Evolutionary conservation across 148 eudicot genomes (phyloP), one percentile per base, ranked within the genome.

Genomic region (Diospyros kaki): DNA sequence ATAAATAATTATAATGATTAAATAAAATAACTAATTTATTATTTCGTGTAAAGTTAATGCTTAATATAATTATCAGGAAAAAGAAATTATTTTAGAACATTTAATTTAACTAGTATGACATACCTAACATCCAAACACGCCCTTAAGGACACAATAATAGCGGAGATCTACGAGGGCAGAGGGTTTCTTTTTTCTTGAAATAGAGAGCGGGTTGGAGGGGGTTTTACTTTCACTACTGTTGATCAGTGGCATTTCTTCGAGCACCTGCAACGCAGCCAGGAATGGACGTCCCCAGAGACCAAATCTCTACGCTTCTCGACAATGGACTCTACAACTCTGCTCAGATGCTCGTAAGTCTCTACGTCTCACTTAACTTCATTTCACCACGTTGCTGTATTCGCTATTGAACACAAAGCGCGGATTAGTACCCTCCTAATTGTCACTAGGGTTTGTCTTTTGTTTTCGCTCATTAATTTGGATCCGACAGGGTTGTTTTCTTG

Each of bases 241-340:
- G 55, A 39, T 60, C 14, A 28, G 14, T 4, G 52, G 52, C 52
- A 42, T 64, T 46, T 50, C 62, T 75, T 48, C 38, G 18, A 72
- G 8, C 28, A 48, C 52, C 67, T 53, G 69, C 50, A 11, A 51
- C 70, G 66, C 64, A n/a, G n/a, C n/a, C n/a, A 61, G 39, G 56
- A 71, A 95, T 95, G 98, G 98, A 95, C 9, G 88, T 86, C 46
- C 92, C 91, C 0, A 95, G 87, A 78, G 98, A 95, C 66, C 92
- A 95, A 61, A 84, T 95, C 75, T 39, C 88, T 5, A 63, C 82
- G 38, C 91, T 95, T 11, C 83, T 95, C 59, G 98, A 95, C 75
- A 83, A 86, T 40, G 98, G 98, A 79, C 94, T 95, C 79, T 83
- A 81, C 85, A 59, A 55, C 83, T 95, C 98, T 5, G 98, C 98